phyloP scores from a whole-genome alignment of 148 eudicot species.

The Beta vulgaris region DNA sequence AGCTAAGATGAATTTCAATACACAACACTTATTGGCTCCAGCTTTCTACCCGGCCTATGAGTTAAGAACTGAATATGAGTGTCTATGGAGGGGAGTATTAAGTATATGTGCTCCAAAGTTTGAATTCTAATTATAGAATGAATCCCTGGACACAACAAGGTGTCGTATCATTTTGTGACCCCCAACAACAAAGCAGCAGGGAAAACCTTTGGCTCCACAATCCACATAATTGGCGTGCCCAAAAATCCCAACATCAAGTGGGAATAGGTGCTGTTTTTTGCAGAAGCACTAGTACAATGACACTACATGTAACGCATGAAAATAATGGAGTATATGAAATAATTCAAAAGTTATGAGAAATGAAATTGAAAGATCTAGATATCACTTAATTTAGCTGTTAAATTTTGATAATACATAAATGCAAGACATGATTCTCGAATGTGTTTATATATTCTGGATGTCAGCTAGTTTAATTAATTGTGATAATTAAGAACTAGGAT shows the following conservation, averaged over 20 bases:
- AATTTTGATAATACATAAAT: too few relatives aligned
- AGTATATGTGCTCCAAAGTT: neutral
- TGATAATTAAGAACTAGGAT: too few relatives aligned
- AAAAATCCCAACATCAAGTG: neutral
- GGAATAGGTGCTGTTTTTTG: conserved; percentile 12
- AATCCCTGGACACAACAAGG: neutral
- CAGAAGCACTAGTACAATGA: neutral
- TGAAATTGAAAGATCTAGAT: too few relatives aligned
- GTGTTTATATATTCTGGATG: too few relatives aligned
- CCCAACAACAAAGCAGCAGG: neutral
- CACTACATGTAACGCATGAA: neutral
- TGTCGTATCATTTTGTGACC: conserved; percentile 10
- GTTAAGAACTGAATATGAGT: too few relatives aligned
- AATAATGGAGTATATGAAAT: neutral
- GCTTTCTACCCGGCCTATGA: too few relatives aligned
- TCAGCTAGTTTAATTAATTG: too few relatives aligned
- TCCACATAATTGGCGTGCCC: conserved; percentile 18
- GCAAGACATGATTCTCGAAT: too few relatives aligned
- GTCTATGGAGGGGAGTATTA: neutral
- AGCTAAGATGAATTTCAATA: too few relatives aligned
- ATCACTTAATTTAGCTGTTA: too few relatives aligned
- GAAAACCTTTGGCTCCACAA: conserved; percentile 23
- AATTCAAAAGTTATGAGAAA: too few relatives aligned
- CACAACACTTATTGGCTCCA: too few relatives aligned
- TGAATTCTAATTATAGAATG: neutral